Conservation (phyloP, 2,329 filamentous ascomycete species). For the Venturia oleaginea region DNA sequence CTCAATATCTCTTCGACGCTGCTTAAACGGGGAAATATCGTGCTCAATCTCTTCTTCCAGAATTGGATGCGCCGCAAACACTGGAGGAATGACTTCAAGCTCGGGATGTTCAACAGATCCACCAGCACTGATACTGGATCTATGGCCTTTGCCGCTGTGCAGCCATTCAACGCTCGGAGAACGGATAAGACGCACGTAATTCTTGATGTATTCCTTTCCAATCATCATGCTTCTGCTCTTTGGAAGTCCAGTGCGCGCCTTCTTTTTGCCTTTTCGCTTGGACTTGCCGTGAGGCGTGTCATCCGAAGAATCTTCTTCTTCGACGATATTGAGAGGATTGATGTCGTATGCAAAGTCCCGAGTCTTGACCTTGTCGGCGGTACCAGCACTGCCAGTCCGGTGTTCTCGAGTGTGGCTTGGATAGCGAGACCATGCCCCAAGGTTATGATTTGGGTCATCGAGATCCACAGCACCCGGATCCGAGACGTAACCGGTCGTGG, state of each 20-base stretch:
- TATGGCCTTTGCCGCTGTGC: constrained; percentile 34
- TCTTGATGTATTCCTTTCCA: constrained; percentile 31
- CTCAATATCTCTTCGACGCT: constrained; percentile 1
- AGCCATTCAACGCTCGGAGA: constrained; percentile 30
- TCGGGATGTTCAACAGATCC: constrained; percentile 38
- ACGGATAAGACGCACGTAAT: constrained; percentile 33
- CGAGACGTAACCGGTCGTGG: neutral
- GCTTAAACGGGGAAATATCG: neutral
- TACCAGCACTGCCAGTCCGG: constrained; percentile 32
- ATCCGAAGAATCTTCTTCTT: constrained; percentile 13
- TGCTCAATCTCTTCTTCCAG: constrained; percentile 10
- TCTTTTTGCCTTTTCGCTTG: constrained; percentile 19
- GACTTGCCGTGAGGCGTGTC: constrained; percentile 19
- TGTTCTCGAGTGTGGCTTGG: constrained; percentile 36
- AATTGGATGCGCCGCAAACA: constrained; percentile 18
- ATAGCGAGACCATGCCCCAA: constrained; percentile 37
- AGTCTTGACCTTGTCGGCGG: constrained; percentile 29
- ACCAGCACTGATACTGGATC: constrained; percentile 33
- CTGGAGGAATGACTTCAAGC: constrained; percentile 35
- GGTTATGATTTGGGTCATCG: constrained; percentile 6
- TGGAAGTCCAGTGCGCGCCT: constrained; percentile 19
- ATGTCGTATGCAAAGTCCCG: constrained; percentile 32
- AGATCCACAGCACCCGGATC: constrained; percentile 1
- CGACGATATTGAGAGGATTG: constrained; percentile 8
- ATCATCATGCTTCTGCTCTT: constrained; percentile 34